phyloP scores from a whole-genome alignment of 2,329 filamentous ascomycete species.

The Cordyceps pruinosa region DNA sequence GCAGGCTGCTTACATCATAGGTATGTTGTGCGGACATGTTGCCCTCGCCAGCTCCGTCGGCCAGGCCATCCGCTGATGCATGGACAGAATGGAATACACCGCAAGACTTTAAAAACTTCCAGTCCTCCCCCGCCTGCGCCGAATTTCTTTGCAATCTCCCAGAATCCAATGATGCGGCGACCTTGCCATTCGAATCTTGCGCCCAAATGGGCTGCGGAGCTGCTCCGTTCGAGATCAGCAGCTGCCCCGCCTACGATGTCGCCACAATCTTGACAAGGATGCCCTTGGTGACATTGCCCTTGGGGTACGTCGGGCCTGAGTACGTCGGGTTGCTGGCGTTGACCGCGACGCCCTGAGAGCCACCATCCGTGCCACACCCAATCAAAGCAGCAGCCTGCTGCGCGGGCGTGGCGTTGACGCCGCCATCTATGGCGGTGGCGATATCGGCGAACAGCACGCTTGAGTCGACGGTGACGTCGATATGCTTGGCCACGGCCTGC shows the following conservation, averaged over 20 bases:
- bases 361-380: constrained; percentile 24
- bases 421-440: constrained; percentile 23
- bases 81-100: constrained; percentile 15
- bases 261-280: constrained; percentile 24
- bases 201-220: too few relatives aligned
- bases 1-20: constrained; percentile 18
- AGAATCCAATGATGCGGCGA: not conserved
- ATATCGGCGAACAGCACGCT: constrained; percentile 21
- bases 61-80: not conserved
- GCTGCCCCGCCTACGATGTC: not conserved
- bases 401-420: not conserved
- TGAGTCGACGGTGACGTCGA: constrained; percentile 16
- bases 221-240: too few relatives aligned
- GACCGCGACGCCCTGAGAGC: constrained; percentile 15
- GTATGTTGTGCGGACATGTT: constrained; percentile 6
- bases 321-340: constrained; percentile 16
- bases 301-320: constrained; percentile 16
- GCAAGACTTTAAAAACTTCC: constrained; percentile 15
- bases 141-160: constrained; percentile 17
- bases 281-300: constrained; percentile 16
- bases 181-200: not conserved
- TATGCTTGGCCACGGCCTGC: constrained; percentile 21
- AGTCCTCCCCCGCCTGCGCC: constrained; percentile 16
- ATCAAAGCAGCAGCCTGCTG: constrained; percentile 16
- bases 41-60: not conserved